phyloP scores from a whole-genome alignment of 371 early-diverging fungal species.

The Mortierella sp. region DNA sequence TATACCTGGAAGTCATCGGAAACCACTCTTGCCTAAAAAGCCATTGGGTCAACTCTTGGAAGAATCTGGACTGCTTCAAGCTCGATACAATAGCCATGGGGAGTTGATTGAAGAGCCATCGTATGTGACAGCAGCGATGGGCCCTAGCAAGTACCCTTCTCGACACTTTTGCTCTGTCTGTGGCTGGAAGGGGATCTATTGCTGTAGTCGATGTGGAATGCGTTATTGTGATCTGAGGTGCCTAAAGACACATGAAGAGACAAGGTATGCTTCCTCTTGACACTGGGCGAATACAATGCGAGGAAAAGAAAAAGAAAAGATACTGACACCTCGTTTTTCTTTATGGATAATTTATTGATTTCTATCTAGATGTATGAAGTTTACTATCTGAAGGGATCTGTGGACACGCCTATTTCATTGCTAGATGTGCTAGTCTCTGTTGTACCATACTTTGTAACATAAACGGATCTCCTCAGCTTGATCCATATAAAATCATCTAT shows the following conservation, averaged over 20 bases:
- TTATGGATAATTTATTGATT: not conserved
- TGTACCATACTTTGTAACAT: too few relatives aligned
- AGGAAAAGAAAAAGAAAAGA: not conserved
- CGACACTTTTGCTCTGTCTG: conserved; percentile 77
- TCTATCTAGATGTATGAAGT: conserved; percentile 24
- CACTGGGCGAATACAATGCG: too few relatives aligned
- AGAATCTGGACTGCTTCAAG: conserved; percentile 55
- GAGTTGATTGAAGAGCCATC: conserved; percentile 30
- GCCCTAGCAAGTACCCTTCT: conserved; percentile 66
- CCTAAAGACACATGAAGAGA: conserved; percentile 67
- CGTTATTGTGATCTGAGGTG: conserved; percentile 71
- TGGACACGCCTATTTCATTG: too few relatives aligned
- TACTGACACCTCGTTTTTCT: not conserved
- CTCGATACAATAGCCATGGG: too few relatives aligned
- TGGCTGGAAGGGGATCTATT: conserved; percentile 68
- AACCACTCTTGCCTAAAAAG: conserved; percentile 55
- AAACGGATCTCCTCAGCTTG: too few relatives aligned
- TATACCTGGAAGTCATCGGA: conserved; percentile 16
- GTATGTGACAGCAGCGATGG: conserved; percentile 65
- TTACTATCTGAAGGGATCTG: conserved; percentile 20
- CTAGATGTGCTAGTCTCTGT: too few relatives aligned
- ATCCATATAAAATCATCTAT: too few relatives aligned
- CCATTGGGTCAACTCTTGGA: conserved; percentile 64
- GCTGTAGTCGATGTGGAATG: conserved; percentile 73
- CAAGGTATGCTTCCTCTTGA: conserved; percentile 48